Evolutionary conservation across 2,329 filamentous ascomycete genomes (phyloP), one percentile per base, ranked within the genome.

Genomic region (Sphaceloma murrayae): DNA sequence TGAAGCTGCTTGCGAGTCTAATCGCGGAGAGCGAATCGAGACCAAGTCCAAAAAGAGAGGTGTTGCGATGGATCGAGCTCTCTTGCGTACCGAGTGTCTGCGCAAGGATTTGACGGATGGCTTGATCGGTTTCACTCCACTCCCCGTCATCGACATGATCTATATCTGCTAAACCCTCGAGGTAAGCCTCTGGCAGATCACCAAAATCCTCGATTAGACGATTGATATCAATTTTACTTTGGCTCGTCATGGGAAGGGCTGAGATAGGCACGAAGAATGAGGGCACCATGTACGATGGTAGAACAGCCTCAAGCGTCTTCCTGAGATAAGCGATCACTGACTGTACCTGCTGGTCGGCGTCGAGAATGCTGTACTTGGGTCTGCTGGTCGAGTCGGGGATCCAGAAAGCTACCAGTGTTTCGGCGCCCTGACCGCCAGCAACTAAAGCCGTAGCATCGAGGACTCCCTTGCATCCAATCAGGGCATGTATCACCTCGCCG

Each of bases 21-120:
- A 94, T 93, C 0, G 84, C 85, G 5, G 80, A 82, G 18, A 94
- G 77, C 0, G 87, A 94, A 57, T 94, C 86, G 4, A 95, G 60
- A 0, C 88, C 88, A 2, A 94, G 61, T n/a, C 73, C 75, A 45
- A 82, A 78, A 48, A 94, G 82, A 0, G 86, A 85, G 0, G 78
- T 80, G 63, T 78, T 79, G 22, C 74, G 73, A 7, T 62, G 65
- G 27, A 94, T 67, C 0, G 67, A 61, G 1, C 58, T 52, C 3
- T 56, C 46, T 0, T 72, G 55, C 1, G 75, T 56, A 0, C 63
- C 56, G 1, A 80, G 66, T 0, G 71, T 63, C 4, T 67, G 53
- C 0, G 74, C 65, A 5, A 93, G 61, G 1, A 71, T 63, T 1
- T 65, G 50, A 1, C 74, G 75, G 44, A 93, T 67, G 0, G 56